phyloP scores from a whole-genome alignment of 2,329 filamentous ascomycete species.

The Penicillium crustosum region DNA sequence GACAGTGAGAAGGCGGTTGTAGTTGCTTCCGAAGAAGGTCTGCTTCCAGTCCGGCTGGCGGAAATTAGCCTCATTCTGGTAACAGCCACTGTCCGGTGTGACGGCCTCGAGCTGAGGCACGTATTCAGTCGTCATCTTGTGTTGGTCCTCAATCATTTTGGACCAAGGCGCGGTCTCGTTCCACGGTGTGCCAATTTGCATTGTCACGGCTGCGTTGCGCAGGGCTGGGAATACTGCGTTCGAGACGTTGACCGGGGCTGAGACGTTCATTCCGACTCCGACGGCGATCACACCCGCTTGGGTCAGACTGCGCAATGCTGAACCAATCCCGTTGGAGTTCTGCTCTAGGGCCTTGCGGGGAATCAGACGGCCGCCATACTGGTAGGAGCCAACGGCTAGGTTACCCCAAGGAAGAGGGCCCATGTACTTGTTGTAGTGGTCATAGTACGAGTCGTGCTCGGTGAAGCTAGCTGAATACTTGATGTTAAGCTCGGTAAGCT shows the following conservation, averaged over 20 bases:
- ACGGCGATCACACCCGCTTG: constrained; percentile 37
- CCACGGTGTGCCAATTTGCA: constrained; percentile 37
- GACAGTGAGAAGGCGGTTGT: constrained; percentile 35
- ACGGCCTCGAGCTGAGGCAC: constrained; percentile 41
- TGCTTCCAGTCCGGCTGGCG: constrained; percentile 43
- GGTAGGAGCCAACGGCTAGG: constrained; percentile 26
- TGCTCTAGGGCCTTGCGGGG: constrained; percentile 35
- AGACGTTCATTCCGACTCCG: constrained; percentile 43
- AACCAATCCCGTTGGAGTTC: constrained; percentile 31
- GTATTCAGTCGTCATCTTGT: constrained; percentile 42
- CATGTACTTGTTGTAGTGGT: constrained; percentile 37
- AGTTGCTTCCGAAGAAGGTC: constrained; percentile 47
- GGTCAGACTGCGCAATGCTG: constrained; percentile 37
- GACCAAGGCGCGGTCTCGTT: constrained; percentile 40
- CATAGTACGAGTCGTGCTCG: constrained; percentile 35
- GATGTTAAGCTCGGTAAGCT: constrained; percentile 41
- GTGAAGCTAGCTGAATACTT: constrained; percentile 31
- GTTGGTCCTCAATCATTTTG: constrained; percentile 38
- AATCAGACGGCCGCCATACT: constrained; percentile 38
- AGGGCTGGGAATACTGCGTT: constrained; percentile 45
- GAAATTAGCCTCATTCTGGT: constrained; percentile 47
- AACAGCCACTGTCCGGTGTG: constrained; percentile 41
- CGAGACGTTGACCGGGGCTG: constrained; percentile 34
- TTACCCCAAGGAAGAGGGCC: constrained; percentile 32
- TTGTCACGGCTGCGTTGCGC: constrained; percentile 41